Conservation (phyloP, 1,139 yeast genomes). For the Tardiomyces depauwii region DNA sequence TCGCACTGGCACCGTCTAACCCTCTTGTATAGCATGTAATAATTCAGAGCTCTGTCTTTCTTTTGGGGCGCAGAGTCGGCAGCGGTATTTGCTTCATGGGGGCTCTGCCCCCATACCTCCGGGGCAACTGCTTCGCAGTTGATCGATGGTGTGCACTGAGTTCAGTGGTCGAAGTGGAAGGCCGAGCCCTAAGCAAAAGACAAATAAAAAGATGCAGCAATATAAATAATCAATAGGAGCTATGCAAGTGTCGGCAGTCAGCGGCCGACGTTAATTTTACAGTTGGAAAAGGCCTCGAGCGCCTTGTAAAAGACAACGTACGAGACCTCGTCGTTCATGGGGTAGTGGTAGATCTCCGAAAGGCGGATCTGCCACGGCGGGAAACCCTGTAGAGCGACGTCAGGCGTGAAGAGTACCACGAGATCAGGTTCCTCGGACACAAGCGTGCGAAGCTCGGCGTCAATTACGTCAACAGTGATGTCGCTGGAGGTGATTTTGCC, state of each 20-base stretch:
- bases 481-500: conserved; percentile 56
- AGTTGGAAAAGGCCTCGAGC: conserved; percentile 62
- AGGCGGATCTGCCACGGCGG: conserved; percentile 98
- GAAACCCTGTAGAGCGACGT: conserved; percentile 78
- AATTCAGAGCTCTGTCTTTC: too few relatives aligned
- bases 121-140: too few relatives aligned
- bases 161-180: too few relatives aligned
- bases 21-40: too few relatives aligned
- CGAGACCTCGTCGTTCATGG: conserved; percentile 72
- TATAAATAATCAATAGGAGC: too few relatives aligned
- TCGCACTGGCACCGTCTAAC: conserved; percentile 30
- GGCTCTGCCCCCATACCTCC: too few relatives aligned
- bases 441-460: conserved; percentile 60
- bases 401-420: conserved; percentile 74
- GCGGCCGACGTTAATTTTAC: conserved; percentile 83
- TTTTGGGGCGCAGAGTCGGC: too few relatives aligned
- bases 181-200: too few relatives aligned
- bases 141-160: too few relatives aligned
- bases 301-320: conserved; percentile 84
- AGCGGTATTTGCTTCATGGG: too few relatives aligned
- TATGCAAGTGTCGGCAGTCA: conserved; percentile 32
- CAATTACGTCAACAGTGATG: conserved; percentile 62
- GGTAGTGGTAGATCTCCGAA: conserved; percentile 84
- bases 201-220: too few relatives aligned
- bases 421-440: conserved; percentile 91